These are phyloP conservation scores for Pseudofabraea citricarpa DNA, from an alignment of 2,329 filamentous ascomycete species.

Conservation along the genomic window DNA sequence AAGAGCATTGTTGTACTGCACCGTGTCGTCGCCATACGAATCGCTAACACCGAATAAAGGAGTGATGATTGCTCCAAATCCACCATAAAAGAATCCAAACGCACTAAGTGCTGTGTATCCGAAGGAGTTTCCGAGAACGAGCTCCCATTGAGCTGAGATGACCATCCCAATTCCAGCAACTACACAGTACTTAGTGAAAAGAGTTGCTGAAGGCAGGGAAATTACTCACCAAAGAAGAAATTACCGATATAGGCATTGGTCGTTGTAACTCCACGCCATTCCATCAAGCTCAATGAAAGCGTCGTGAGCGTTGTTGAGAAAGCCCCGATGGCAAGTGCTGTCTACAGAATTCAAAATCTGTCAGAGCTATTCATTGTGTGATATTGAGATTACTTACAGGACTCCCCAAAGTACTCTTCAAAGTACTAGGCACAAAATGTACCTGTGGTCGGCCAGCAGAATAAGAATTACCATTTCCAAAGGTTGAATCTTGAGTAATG, in stretches of 20 bases:
- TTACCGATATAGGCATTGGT: slow-evolving; percentile 49
- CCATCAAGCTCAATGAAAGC: slow-evolving; percentile 49
- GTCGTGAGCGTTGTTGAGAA: slow-evolving; percentile 51
- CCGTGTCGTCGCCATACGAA: slow-evolving; percentile 36
- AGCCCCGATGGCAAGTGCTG: slow-evolving; percentile 44
- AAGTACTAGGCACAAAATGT: slow-evolving; percentile 11
- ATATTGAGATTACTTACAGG: slow-evolving; percentile 11
- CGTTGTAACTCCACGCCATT: slow-evolving; percentile 44
- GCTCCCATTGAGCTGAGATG: slow-evolving; percentile 51
- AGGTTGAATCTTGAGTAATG: slow-evolving; percentile 6
- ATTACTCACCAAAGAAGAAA: slow-evolving; percentile 42
- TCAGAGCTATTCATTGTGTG: neutral
- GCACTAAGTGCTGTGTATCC: slow-evolving; percentile 49
- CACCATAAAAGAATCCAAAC: slow-evolving; percentile 48
- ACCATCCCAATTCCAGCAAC: slow-evolving; percentile 44
- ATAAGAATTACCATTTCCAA: slow-evolving; percentile 1
- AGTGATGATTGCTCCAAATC: slow-evolving; percentile 42
- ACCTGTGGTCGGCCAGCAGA: slow-evolving; percentile 9
- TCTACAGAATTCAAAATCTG: slow-evolving; percentile 22
- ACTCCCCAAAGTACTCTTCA: slow-evolving; percentile 19
- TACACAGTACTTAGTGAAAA: slow-evolving; percentile 19
- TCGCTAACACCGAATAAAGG: slow-evolving; percentile 40
- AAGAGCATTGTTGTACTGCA: slow-evolving; percentile 42
- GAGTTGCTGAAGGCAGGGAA: too few relatives aligned
- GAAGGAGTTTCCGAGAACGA: slow-evolving; percentile 46